Base-by-base conservation (phyloP, 2,329 filamentous ascomycete genomes). In the Fusarium virguliforme region DNA sequence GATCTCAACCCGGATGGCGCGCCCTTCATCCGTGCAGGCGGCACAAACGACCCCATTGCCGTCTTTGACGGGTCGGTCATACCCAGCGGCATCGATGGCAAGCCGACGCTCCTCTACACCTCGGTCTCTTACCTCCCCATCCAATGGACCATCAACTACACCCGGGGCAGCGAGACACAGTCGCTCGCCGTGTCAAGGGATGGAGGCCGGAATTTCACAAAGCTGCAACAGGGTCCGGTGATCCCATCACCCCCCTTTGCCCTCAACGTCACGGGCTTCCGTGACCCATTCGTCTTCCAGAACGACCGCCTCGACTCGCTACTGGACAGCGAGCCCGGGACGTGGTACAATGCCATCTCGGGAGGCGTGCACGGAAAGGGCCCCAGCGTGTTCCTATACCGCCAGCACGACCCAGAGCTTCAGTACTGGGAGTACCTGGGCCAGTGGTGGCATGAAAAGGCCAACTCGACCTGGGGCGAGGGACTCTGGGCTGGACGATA, bases 61-160 rank as follows among this genome's bases (percentile, higher is more conserved):
- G 82, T 85, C 15, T 85, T 85, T 59, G 83, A 85, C 51, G 83
- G 83, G 3, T 80, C 79, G 15, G 81, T 84, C 15, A 83, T 85
- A 50, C 82, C 83, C 9, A 73, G 62, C 4, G 83, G 82, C 9
- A 81, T 85, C 67, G 80, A 82, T 24, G 83, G 82, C 15, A 80
- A 77, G 6, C 82, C 83, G 4, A 85, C 83, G 0, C 74, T 85
- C 9, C 74, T 85, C 3, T 85, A 85, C 65, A 84, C 83, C 4
- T 82, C 81, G 2, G 82, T 85, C 12, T 80, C 79, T 18, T 83
- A 79, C 65, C 70, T 84, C 8, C 83, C 83, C 0, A 84, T 85
- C 12, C 80, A 83, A 40, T 85, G 83, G 83, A 84, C 81, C 8
- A 79, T 84, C 38, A 76, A 78, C 28, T 84, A 85, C 65, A 83